Base-by-base conservation (phyloP, 345 rosid species). In the Euphorbia tirucalli region DNA sequence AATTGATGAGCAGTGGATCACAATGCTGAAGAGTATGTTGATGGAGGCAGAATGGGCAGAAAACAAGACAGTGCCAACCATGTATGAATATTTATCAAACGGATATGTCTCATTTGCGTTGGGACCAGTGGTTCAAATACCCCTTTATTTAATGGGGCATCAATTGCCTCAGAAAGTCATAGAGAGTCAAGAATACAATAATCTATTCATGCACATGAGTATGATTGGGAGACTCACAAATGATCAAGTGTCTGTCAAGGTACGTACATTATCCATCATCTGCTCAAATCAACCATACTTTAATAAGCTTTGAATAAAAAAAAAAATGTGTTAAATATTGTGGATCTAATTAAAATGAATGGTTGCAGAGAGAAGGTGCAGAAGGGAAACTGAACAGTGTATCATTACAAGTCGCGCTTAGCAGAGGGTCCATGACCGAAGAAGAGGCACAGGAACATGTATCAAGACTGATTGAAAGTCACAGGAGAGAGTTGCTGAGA, bases 361-460 rank as follows among this genome's bases (percentile, higher is more conserved):
- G n/a, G n/a, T n/a, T 66, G 65, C 58, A 73, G 76, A 65, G 64
- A 30, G 76, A 73, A 57, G 15, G 31, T 44, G 63, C 22, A 27
- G 58, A 73, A 44, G 76, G 76, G 18, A 73, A 73, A 43, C 48
- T 73, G 28, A 73, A 65, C 21, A 73, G 76, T 41, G 49, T 65
- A 37, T 19, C 27, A 3, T 43, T 73, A 8, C 44, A 63, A 1
- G 16, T 43, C 16, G 15, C 30, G 32, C 44, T 56, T 28, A 43
- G 57, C 2, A 0, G 22, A 15, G 75, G 44, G 1, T 19, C 11
- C 3, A 9, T 25, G 18, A 2, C 65, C 0, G 70, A 65, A 11
- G 76, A 73, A 57, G 76, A 73, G 21, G 70, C 71, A 0, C 59
- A 55, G 43, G 30, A 30, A 56, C 41, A 30, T 56, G 62, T 27